phyloP scores from a whole-genome alignment of 164 flowering plant genomes.

The Annona cherimola region DNA sequence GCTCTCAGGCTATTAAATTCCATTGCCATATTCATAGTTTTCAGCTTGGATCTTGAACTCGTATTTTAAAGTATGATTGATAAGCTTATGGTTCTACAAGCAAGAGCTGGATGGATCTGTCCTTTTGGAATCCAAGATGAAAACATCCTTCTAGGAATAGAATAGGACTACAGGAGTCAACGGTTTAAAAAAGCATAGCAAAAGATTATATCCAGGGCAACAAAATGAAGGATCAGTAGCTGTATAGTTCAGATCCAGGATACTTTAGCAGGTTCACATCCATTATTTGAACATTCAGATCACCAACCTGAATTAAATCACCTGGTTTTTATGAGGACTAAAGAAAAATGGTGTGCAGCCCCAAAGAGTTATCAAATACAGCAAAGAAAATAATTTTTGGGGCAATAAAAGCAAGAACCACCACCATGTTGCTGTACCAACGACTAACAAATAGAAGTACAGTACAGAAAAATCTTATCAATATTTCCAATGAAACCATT shows the following conservation, averaged over 20 bases:
- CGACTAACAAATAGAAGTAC: constrained; percentile 1
- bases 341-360: not conserved
- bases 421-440: constrained; percentile 6
- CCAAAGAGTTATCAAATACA: not conserved
- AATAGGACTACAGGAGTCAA: not conserved
- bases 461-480: not conserved
- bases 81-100: not conserved
- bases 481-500: not conserved
- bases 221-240: not conserved
- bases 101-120: too few relatives aligned
- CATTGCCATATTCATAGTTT: not conserved
- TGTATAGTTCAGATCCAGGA: not conserved
- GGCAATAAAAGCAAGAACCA: constrained; percentile 16
- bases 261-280: not conserved
- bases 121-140: not conserved
- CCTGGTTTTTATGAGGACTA: not conserved
- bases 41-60: not conserved
- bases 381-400: not conserved
- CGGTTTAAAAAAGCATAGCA: not conserved
- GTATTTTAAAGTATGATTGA: not conserved
- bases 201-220: too few relatives aligned
- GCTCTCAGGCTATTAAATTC: not conserved
- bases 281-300: not conserved
- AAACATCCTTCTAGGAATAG: not conserved
- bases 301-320: not conserved